A percentile compares a stretch with the other conserved stretches of the same genome.
Evolutionary conservation across 2,329 filamentous ascomycete genomes (phyloP).

Genomic region (Leptographium wingfieldii): DNA sequence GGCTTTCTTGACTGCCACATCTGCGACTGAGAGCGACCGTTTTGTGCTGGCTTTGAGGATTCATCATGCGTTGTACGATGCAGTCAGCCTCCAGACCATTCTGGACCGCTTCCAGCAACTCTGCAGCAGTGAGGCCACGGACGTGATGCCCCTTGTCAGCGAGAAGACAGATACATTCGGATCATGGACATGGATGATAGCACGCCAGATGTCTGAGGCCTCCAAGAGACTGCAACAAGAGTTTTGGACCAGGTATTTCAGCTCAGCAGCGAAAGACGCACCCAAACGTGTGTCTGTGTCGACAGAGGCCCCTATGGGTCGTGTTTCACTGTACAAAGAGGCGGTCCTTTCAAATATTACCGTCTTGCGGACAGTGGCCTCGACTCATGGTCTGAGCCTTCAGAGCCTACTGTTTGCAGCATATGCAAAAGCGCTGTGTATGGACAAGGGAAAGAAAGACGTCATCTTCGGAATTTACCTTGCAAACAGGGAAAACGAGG

Average conservation of each 20-base stretch:
- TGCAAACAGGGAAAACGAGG: constrained; percentile 53
- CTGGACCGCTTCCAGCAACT: constrained; percentile 28
- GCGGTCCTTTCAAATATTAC: constrained; percentile 28
- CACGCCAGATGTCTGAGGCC: constrained; percentile 5
- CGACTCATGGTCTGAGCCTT: constrained; percentile 45
- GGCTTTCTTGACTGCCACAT: background rate
- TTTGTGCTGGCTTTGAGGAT: constrained; percentile 42
- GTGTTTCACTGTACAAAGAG: constrained; percentile 25
- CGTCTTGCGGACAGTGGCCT: constrained; percentile 24
- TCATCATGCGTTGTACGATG: constrained; percentile 84
- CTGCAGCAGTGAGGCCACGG: constrained; percentile 4
- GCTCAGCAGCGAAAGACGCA: constrained; percentile 1
- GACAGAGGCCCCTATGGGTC: background rate
- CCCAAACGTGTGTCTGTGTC: too few species aligned
- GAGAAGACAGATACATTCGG: background rate
- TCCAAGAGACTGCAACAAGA: constrained; percentile 6
- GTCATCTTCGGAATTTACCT: constrained; percentile 70
- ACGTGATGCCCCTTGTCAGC: background rate
- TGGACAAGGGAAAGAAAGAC: constrained; percentile 12
- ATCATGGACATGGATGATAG: constrained; percentile 17
- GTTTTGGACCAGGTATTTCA: constrained; percentile 33
- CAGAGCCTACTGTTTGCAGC: constrained; percentile 67
- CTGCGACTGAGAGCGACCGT: background rate
- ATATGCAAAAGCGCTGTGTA: constrained; percentile 36
- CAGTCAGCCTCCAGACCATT: constrained; percentile 58